These are phyloP conservation scores for Cicer pinnatifidum DNA, from an alignment of 306 rosid genomes.

Conservation along the genomic window DNA sequence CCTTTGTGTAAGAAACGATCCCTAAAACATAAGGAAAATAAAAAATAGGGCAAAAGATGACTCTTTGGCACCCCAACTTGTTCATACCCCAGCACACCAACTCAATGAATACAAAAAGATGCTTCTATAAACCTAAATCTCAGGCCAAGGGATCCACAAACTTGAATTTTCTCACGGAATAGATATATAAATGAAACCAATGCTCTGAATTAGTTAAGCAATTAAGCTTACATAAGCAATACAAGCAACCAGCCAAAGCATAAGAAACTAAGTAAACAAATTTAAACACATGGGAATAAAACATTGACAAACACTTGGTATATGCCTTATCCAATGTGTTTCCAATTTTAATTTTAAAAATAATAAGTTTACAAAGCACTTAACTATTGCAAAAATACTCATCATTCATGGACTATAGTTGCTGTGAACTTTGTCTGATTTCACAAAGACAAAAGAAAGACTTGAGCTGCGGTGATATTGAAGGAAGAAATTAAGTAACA, in stretches of 20 bases:
- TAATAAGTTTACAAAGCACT: slow-evolving; percentile 4
- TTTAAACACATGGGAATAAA: background rate
- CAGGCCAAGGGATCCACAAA: slow-evolving; percentile 4
- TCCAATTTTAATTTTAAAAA: slow-evolving; percentile 3
- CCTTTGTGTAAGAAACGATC: background rate
- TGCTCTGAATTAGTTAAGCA: background rate
- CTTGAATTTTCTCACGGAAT: slow-evolving; percentile 4
- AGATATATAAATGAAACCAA: background rate
- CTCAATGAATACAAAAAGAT: background rate
- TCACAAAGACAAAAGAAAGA: background rate
- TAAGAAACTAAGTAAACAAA: background rate
- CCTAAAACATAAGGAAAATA: background rate
- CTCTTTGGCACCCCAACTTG: background rate
- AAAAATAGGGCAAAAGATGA: background rate
- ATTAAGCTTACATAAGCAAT: background rate
- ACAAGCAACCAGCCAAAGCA: slow-evolving; percentile 25
- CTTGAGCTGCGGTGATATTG: background rate
- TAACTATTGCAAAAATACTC: slow-evolving; percentile 6
- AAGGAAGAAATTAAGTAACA: background rate
- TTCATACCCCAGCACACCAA: background rate
- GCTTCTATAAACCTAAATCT: slow-evolving; percentile 8
- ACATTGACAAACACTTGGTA: background rate
- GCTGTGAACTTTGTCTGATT: background rate
- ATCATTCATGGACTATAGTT: background rate
- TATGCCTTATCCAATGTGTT: background rate